phyloP scores from a whole-genome alignment of 805 yeast genomes.

The Tetrapisispora taiwanensis region DNA sequence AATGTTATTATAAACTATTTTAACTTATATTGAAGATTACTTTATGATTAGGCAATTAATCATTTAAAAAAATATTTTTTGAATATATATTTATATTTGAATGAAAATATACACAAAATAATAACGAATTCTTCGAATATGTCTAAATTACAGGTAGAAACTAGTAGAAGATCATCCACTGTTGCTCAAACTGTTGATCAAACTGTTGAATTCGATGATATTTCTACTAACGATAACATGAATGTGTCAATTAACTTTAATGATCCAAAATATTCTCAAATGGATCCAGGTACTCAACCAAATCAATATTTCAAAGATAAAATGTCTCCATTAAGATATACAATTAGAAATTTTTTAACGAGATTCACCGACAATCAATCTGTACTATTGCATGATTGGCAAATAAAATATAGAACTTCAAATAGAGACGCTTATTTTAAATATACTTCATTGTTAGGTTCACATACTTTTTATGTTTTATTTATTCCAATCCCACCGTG shows the following conservation, averaged over 20 bases:
- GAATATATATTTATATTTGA: too few relatives aligned
- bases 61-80: too few relatives aligned
- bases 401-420: conserved; percentile 39
- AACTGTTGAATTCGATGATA: neutral
- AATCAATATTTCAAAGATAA: conserved; percentile 52
- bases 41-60: too few relatives aligned
- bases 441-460: conserved; percentile 79
- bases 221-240: neutral
- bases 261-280: conserved; percentile 9
- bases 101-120: too few relatives aligned
- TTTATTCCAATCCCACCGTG: conserved; percentile 81
- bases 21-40: too few relatives aligned
- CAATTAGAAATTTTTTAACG: conserved; percentile 43
- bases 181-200: neutral
- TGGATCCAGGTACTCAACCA: conserved; percentile 70
- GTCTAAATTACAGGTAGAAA: neutral
- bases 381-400: conserved; percentile 44
- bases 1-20: too few relatives aligned
- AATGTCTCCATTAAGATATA: conserved; percentile 47
- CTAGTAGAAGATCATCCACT: neutral
- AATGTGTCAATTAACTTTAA: neutral
- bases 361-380: conserved; percentile 62
- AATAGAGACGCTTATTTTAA: conserved; percentile 68
- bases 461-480: conserved; percentile 87
- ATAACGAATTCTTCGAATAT: too few relatives aligned